Conservation (phyloP, 768 basidiomycete genomes). For the Clathrus columnatus region DNA sequence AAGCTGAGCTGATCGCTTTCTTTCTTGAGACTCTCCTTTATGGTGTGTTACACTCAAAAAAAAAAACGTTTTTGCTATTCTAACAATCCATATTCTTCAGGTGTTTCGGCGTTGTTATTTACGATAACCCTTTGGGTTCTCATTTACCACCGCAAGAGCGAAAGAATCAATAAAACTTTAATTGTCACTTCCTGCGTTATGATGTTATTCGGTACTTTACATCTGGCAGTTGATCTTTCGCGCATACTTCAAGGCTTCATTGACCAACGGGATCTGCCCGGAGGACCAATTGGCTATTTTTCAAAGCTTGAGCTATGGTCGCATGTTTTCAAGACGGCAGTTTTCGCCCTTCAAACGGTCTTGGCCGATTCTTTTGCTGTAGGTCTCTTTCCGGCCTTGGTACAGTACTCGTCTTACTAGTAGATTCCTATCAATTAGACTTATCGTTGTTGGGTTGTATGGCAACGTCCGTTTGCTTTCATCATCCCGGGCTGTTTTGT, state of each 20-base stretch:
- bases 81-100: background rate
- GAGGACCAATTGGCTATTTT: background rate
- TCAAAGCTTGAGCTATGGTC: background rate
- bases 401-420: background rate
- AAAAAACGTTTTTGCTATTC: no score
- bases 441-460: background rate
- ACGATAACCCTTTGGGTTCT: background rate
- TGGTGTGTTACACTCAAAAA: background rate
- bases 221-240: background rate
- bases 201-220: background rate
- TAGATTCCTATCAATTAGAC: background rate
- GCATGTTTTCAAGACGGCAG: background rate
- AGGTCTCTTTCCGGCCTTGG: background rate
- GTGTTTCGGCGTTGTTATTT: background rate
- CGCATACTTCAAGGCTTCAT: background rate
- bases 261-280: background rate
- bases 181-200: background rate
- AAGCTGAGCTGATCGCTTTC: constrained; percentile 1
- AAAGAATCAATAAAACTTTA: background rate
- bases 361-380: background rate
- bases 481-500: background rate
- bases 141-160: background rate
- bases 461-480: background rate
- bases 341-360: background rate
- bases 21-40: constrained; percentile 4